phyloP scores from a whole-genome alignment of 2,329 filamentous ascomycete species.

The Botrytis paeoniae region DNA sequence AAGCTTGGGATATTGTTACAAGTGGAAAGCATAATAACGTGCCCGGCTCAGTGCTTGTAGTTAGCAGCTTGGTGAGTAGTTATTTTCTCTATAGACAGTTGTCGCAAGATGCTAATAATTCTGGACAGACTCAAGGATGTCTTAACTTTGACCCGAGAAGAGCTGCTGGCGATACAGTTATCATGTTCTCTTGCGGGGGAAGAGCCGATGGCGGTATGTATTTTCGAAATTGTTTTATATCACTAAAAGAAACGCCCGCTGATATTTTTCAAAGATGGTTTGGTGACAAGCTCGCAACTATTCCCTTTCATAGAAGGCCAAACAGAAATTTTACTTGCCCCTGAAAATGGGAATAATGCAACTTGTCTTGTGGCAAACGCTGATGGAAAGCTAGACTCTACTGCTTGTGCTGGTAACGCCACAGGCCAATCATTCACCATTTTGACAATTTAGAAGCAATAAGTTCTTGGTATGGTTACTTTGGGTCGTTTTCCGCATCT shows the following conservation, averaged over 20 bases:
- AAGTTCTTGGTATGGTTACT: not conserved
- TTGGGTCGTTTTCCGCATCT: not conserved
- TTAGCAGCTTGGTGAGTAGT: conserved; percentile 48
- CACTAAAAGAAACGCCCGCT: not conserved
- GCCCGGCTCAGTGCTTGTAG: conserved; percentile 48
- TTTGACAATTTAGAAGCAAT: conserved; percentile 3
- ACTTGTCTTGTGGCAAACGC: conserved; percentile 44
- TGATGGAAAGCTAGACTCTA: conserved; percentile 29
- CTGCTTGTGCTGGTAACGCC: conserved; percentile 23
- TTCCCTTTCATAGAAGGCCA: conserved; percentile 45
- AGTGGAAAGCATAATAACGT: conserved; percentile 51
- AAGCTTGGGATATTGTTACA: conserved; percentile 46
- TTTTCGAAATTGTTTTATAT: not conserved
- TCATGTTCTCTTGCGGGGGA: conserved; percentile 58
- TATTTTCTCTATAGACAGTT: not conserved
- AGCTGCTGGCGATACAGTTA: conserved; percentile 49
- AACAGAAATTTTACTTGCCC: conserved; percentile 44
- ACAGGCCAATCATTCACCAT: conserved; percentile 28
- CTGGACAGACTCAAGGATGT: conserved; percentile 52
- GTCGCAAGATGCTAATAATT: not conserved
- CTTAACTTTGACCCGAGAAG: conserved; percentile 57
- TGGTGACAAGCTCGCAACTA: conserved; percentile 45
- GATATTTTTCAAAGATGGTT: conserved; percentile 30
- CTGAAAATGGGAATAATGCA: conserved; percentile 43
- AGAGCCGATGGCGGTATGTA: conserved; percentile 48